phyloP scores from a whole-genome alignment of 2,329 filamentous ascomycete species.

The Knoxdaviesia proteae region DNA sequence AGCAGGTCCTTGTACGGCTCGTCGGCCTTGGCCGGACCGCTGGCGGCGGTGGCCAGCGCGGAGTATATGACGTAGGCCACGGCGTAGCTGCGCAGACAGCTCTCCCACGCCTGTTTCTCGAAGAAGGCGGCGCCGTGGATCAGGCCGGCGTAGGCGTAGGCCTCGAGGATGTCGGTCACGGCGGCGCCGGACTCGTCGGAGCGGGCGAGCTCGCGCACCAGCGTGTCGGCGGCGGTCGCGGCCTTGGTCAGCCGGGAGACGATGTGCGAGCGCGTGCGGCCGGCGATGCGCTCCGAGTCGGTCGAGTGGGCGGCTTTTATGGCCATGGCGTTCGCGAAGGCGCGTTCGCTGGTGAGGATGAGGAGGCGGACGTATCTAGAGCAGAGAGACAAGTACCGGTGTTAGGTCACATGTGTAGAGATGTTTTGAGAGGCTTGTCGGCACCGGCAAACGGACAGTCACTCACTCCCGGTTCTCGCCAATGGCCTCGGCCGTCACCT shows the following conservation, averaged over 20 bases:
- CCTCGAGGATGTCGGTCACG: slow-evolving; percentile 55
- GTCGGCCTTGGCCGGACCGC: slow-evolving; percentile 37
- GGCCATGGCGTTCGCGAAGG: slow-evolving; percentile 90
- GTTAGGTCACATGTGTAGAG: not conserved
- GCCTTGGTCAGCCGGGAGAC: slow-evolving; percentile 74
- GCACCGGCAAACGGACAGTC: not conserved
- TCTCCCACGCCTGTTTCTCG: slow-evolving; percentile 73
- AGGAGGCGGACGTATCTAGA: slow-evolving; percentile 56
- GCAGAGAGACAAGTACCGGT: slow-evolving; percentile 1
- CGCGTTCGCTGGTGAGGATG: slow-evolving; percentile 69
- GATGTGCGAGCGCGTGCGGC: slow-evolving; percentile 69
- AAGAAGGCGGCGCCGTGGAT: slow-evolving; percentile 61
- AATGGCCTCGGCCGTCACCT: slow-evolving; percentile 56
- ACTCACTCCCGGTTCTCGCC: slow-evolving; percentile 56
- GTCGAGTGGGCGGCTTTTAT: slow-evolving; percentile 70
- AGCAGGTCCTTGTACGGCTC: slow-evolving; percentile 77
- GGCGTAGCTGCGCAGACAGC: slow-evolving; percentile 56
- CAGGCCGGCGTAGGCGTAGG: slow-evolving; percentile 60
- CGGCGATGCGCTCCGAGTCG: slow-evolving; percentile 59
- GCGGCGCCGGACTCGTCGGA: slow-evolving; percentile 41
- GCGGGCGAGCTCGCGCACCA: slow-evolving; percentile 47
- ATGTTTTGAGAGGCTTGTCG: not conserved
- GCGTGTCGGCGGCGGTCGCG: slow-evolving; percentile 42
- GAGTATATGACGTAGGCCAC: slow-evolving; percentile 66
- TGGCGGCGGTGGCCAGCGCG: slow-evolving; percentile 40